Base-by-base conservation (phyloP, 257 asterid species). In the Paulownia fortunei region DNA sequence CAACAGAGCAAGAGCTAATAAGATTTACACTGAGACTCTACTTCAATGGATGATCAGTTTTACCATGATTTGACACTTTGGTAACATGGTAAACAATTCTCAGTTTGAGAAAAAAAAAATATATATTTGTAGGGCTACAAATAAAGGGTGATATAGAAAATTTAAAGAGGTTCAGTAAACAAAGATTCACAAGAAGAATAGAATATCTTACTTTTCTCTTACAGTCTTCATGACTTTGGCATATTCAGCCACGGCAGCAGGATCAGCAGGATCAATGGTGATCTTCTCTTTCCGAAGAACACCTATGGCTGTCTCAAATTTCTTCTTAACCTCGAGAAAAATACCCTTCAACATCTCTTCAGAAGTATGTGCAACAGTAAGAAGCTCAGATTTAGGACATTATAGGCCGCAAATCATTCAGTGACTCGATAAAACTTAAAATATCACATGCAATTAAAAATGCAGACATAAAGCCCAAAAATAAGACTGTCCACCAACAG, bases 281-380 rank as follows among this genome's bases (percentile, higher is more conserved):
- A 96, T 93, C 91, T 93, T 93, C 88, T 96, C 98, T 79, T 86
- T 88, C 60, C 87, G 87, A 3, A 96, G 89, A 80, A 96, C 47
- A 46, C 92, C 96, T 8, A 93, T 51, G 61, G 98, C 98, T 58
- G 97, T 93, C 85, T 96, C 98, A 71, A 88, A 92, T 79, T 96
- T 96, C 67, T 91, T 96, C 91, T 90, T 93, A 59, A 96, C 92
- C 77, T 96, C 98, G 21, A 89, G 91, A 80, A 96, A 96, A 55
- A 93, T 88, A 81, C 92, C 90, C 96, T 96, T 96, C 94, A 96
- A 86, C 92, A 93, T 69, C 84, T 96, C 99, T 96, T 82, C 86
- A 88, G 21, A 86, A 74, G 59, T 13, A 82, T 42, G 69, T 56
- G 83, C 79, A 83, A 47, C 74, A 80, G 86, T 85, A 76, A 86